Evolutionary conservation across 306 rosid genomes (phyloP).

Genomic region (Vigna mungo): DNA sequence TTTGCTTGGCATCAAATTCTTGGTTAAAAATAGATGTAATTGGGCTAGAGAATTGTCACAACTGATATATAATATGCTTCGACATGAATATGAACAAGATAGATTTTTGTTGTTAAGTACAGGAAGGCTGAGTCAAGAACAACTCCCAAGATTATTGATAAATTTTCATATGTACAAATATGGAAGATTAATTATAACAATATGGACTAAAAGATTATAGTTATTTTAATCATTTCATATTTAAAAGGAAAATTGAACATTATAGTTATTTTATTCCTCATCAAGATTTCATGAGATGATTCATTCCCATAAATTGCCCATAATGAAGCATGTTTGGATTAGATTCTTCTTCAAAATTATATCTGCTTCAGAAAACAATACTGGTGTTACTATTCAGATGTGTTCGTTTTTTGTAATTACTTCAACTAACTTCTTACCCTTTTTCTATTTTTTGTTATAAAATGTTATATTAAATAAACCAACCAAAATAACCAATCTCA

Average conservation of each 20-base stretch:
- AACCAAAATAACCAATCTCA: neutral
- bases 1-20: neutral
- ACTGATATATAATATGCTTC: neutral
- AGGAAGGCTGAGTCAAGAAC: neutral
- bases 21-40: neutral
- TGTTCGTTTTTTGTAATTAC: neutral
- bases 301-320: constrained; percentile 9
- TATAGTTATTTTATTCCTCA: neutral
- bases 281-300: constrained; percentile 23
- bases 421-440: neutral
- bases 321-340: constrained; percentile 1
- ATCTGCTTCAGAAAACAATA: neutral
- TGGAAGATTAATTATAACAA: constrained; percentile 8
- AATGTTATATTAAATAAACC: neutral
- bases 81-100: neutral
- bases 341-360: constrained; percentile 4
- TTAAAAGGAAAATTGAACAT: neutral
- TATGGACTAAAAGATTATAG: neutral
- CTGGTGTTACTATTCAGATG: neutral
- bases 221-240: neutral
- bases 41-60: neutral
- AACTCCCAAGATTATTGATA: neutral
- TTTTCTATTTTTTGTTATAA: neutral
- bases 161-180: constrained; percentile 13
- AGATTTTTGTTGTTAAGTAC: neutral